Conservation (phyloP, 306 rosid species). For the Dalbergia cochinchinensis region DNA sequence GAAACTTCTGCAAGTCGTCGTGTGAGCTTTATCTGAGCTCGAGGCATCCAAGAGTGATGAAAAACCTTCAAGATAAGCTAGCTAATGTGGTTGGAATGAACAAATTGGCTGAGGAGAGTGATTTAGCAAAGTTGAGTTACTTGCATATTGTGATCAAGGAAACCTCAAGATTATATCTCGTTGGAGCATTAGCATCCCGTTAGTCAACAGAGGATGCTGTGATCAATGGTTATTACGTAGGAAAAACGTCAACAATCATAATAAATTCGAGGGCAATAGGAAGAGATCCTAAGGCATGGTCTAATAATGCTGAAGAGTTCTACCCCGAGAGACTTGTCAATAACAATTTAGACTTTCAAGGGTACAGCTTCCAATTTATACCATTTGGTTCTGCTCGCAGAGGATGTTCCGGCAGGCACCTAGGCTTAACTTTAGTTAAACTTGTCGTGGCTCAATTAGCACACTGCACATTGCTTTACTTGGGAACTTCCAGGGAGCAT, state of each 20-base stretch:
- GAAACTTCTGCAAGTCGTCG: conserved; percentile 42
- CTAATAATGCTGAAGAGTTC: conserved; percentile 46
- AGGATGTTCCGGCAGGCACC: conserved; percentile 53
- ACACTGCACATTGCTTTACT: conserved; percentile 54
- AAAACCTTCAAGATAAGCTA: conserved; percentile 54
- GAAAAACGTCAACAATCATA: conserved; percentile 40
- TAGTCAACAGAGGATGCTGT: conserved; percentile 44
- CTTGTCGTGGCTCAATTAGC: conserved; percentile 49
- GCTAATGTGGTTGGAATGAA: conserved; percentile 45
- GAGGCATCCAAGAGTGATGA: conserved; percentile 55
- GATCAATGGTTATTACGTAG: conserved; percentile 44
- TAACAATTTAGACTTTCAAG: conserved; percentile 23
- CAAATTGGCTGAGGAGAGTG: conserved; percentile 50
- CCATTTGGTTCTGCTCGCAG: conserved; percentile 61
- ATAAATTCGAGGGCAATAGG: conserved; percentile 55
- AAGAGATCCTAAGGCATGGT: conserved; percentile 52
- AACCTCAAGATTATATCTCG: conserved; percentile 52
- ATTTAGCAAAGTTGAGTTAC: conserved; percentile 50
- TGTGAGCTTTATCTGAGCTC: conserved; percentile 59
- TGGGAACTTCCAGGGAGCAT: conserved; percentile 49
- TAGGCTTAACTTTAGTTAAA: conserved; percentile 40
- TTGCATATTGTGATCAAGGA: conserved; percentile 59
- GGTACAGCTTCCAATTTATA: conserved; percentile 37
- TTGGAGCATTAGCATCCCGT: conserved; percentile 43
- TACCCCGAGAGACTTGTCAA: conserved; percentile 51